Conservation (phyloP, 352 stramenopile species). For the Pythium vanterpoolii region DNA sequence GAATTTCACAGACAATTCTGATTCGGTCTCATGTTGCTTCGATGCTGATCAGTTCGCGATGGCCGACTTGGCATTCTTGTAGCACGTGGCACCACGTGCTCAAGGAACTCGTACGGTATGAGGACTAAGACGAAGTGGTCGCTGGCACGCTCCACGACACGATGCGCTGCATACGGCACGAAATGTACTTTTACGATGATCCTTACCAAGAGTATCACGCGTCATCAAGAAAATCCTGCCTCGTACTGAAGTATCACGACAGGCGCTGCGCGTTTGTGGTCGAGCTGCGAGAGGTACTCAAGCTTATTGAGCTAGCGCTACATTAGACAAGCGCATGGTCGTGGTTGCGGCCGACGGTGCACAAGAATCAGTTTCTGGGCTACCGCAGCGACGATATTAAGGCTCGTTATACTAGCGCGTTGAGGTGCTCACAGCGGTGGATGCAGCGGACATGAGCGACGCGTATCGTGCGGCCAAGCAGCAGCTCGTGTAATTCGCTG, state of each 20-base stretch:
- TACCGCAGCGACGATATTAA: background rate
- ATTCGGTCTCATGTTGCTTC: background rate
- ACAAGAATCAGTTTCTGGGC: background rate
- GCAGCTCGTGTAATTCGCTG: background rate
- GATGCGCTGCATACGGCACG: background rate
- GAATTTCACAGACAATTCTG: background rate
- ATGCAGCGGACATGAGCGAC: background rate
- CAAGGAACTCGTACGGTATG: background rate
- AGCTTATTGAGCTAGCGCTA: constrained; percentile 8
- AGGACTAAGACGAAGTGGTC: background rate
- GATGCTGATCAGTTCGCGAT: background rate
- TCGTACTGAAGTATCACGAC: no score
- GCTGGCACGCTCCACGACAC: background rate
- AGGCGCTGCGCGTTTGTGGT: background rate
- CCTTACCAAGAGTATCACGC: background rate
- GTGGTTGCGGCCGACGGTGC: background rate
- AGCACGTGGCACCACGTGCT: background rate
- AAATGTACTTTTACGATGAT: background rate
- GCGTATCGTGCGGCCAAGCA: background rate
- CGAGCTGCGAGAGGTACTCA: background rate
- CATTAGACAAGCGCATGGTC: constrained; percentile 1
- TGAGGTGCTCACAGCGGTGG: background rate
- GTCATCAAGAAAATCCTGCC: no score
- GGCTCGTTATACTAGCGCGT: background rate
- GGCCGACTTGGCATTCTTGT: background rate